These are phyloP conservation scores for Ogataea nitratoaversa DNA, from an alignment of 805 yeast species.

Conservation along the genomic window DNA sequence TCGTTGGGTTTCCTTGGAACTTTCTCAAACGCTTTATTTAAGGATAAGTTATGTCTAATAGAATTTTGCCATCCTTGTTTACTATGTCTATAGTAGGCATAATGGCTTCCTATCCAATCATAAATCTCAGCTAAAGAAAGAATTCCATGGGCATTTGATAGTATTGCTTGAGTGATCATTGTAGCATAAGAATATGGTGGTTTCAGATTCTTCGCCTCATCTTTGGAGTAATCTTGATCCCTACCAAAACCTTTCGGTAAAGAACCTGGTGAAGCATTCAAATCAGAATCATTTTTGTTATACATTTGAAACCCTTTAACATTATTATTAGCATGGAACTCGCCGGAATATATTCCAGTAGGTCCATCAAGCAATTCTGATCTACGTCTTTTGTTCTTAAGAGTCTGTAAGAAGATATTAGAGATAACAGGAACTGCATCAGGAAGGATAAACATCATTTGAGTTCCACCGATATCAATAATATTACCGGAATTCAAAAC, in stretches of 20 bases:
- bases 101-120: slow-evolving; percentile 81
- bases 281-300: slow-evolving; percentile 32
- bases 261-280: slow-evolving; percentile 7
- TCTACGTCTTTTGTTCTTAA: slow-evolving; percentile 27
- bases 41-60: slow-evolving; percentile 87
- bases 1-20: slow-evolving; percentile 94
- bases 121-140: slow-evolving; percentile 89
- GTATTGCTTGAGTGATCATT: slow-evolving; percentile 95
- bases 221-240: slow-evolving; percentile 68
- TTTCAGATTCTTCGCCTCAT: slow-evolving; percentile 87
- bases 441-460: slow-evolving; percentile 97
- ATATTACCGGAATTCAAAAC: slow-evolving; percentile 82
- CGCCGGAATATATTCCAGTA: slow-evolving; percentile 12
- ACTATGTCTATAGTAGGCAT: slow-evolving; percentile 86
- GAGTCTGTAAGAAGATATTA: slow-evolving; percentile 37
- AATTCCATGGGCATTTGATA: slow-evolving; percentile 83
- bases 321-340: slow-evolving; percentile 19
- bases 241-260: slow-evolving; percentile 12
- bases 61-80: slow-evolving; percentile 99
- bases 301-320: slow-evolving; percentile 53
- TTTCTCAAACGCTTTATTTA: slow-evolving; percentile 96
- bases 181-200: slow-evolving; percentile 98
- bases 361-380: slow-evolving; percentile 13
- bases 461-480: slow-evolving; percentile 93
- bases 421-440: slow-evolving; percentile 75